These are phyloP conservation scores for Psilocybe cyanescens DNA, from an alignment of 768 basidiomycete genomes.

Conservation along the genomic window DNA sequence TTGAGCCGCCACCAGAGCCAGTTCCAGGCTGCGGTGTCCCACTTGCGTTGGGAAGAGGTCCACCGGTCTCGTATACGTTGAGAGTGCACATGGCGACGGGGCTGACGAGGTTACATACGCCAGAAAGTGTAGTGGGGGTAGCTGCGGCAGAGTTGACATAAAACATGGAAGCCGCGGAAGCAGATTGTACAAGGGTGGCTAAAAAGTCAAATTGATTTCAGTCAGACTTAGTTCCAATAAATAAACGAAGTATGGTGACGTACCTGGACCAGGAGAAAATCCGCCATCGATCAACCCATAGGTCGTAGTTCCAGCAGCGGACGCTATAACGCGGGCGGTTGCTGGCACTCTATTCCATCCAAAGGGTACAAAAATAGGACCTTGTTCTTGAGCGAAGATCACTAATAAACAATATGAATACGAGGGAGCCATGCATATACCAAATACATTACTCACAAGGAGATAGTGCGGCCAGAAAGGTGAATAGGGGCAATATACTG, in stretches of 20 bases:
- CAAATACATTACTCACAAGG: neutral
- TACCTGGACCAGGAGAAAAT: constrained; percentile 20
- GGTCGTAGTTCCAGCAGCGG: constrained; percentile 18
- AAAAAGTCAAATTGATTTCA: neutral
- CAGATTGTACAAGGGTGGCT: constrained; percentile 22
- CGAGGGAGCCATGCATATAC: neutral
- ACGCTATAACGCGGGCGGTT: constrained; percentile 14
- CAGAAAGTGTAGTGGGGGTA: constrained; percentile 18
- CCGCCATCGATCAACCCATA: constrained; percentile 20
- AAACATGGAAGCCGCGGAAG: constrained; percentile 19
- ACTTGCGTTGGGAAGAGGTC: constrained; percentile 1
- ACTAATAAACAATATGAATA: neutral
- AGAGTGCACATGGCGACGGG: constrained; percentile 25
- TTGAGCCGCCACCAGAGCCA: neutral
- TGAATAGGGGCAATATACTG: neutral
- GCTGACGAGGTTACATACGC: constrained; percentile 24
- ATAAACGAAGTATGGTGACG: neutral
- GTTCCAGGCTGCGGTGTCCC: neutral
- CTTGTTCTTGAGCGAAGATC: constrained; percentile 17
- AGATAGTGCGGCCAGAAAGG: neutral
- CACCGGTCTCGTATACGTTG: constrained; percentile 22
- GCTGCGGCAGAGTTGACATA: constrained; percentile 13
- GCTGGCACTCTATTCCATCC: constrained; percentile 17
- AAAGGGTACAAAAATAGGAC: constrained; percentile 27
- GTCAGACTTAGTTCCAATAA: neutral